A percentile compares a stretch with the other conserved stretches of the same genome.
Evolutionary conservation across 306 rosid genomes (phyloP).

Genomic region (Pterocarpus santalinus): DNA sequence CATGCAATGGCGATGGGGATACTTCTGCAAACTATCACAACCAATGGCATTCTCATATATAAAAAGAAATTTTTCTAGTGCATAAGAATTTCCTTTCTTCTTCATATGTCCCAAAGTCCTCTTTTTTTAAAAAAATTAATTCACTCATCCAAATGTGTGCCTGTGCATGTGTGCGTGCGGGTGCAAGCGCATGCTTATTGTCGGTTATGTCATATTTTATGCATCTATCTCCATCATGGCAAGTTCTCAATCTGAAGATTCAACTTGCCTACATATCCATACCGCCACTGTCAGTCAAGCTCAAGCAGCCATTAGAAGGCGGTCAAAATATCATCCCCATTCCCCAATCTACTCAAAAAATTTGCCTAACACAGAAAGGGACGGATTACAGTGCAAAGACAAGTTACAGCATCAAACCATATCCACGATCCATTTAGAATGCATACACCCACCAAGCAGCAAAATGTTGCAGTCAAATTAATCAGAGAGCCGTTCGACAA

Average conservation of each 20-base stretch:
- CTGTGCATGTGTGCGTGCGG: too few relatives aligned
- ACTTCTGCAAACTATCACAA: too few relatives aligned
- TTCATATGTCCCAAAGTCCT: conserved; percentile 4
- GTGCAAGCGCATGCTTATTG: too few relatives aligned
- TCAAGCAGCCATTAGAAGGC: not conserved
- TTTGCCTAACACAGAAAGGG: not conserved
- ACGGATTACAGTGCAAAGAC: not conserved
- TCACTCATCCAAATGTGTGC: not conserved
- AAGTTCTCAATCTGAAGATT: not conserved
- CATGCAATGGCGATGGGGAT: too few relatives aligned
- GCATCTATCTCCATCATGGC: not conserved
- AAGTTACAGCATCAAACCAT: not conserved
- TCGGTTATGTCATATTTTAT: not conserved
- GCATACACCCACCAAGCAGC: not conserved
- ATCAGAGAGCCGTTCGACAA: not conserved
- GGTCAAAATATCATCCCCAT: not conserved
- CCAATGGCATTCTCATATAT: not conserved
- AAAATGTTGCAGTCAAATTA: not conserved
- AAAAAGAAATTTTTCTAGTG: not conserved
- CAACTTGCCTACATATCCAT: not conserved
- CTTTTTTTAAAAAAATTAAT: too few relatives aligned
- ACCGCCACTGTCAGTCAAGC: not conserved
- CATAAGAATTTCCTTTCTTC: conserved; percentile 9
- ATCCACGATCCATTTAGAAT: not conserved
- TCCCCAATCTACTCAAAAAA: not conserved